Conservation (phyloP, 2,329 filamentous ascomycete species). For the Beauveria pseudobassiana region DNA sequence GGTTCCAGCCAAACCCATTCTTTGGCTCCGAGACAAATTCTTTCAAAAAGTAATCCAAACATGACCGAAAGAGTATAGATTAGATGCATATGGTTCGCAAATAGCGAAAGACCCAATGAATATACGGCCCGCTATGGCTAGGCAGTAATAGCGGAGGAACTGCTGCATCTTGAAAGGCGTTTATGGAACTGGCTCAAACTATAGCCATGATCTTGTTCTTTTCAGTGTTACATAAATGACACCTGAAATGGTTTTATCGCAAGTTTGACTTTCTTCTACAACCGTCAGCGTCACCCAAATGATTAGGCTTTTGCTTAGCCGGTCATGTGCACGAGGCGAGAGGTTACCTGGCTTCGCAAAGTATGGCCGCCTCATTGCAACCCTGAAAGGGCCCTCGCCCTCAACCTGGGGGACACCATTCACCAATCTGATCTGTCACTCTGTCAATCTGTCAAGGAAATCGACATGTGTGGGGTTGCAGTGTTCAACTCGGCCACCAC, state of each 20-base stretch:
- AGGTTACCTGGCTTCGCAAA: neutral
- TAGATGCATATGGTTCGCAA: too few relatives aligned
- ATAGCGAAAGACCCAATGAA: neutral
- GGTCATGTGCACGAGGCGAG: neutral
- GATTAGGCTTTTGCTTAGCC: too few relatives aligned
- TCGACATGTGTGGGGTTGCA: neutral
- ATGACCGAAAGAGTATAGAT: too few relatives aligned
- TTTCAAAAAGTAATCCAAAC: slow-evolving; percentile 22
- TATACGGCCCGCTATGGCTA: neutral
- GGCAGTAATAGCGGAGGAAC: neutral
- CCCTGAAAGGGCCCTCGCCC: too few relatives aligned
- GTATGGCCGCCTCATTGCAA: neutral
- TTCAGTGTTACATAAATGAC: neutral
- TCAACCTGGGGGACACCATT: neutral
- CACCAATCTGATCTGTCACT: too few relatives aligned
- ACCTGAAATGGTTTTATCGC: neutral
- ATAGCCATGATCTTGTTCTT: neutral
- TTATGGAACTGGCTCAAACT: neutral
- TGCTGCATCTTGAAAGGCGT: neutral
- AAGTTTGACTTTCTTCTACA: too few relatives aligned
- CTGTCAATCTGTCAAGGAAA: neutral
- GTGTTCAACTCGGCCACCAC: neutral
- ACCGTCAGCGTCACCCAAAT: too few relatives aligned
- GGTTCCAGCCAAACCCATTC: slow-evolving; percentile 40
- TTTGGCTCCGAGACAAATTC: slow-evolving; percentile 31